Evolutionary conservation across 2,329 filamentous ascomycete genomes (phyloP), one percentile per base, ranked within the genome.

Genomic region (Neurospora sp.): DNA sequence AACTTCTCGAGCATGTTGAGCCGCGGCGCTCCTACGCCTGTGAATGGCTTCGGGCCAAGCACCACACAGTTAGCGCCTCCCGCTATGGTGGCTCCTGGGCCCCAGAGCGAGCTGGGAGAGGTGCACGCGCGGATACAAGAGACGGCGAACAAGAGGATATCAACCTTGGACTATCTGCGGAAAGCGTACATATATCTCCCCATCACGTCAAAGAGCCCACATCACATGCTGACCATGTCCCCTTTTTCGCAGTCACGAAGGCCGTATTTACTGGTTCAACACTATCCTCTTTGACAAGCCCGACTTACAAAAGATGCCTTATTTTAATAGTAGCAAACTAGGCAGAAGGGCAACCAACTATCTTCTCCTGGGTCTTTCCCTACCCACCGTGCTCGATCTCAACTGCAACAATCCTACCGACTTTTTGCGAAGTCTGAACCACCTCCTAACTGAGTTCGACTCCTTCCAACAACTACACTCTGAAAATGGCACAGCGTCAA

Each of bases 261-360:
- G 95, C 72, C 90, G 93, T 71, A 90, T 97, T 58, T 98, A 97
- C 83, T 98, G 96, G 94, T 97, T 98, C 84, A 97, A 97, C 81
- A 97, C 96, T 0, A 88, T 97, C 72, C 91, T 97, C 77, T 97
- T 97, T 81, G 92, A 93, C 74, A 91, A 93, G 76, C 80, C 87
- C 38, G 93, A 97, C 79, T 85, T 98, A 40, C 83, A 87, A 68
- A 90, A 90, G 77, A 90, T 97, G 83, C 90, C 95, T 66, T 97
- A 93, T 78, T 95, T 96, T 78, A 92, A 96, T 71, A 83, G 89
- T 4, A 89, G 91, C 73, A 96, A 95, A 78, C 88, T 97, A 67
- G 90, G 93, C 72, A 91, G 94, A 71, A 92, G 96, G 75, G 95
- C 96, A 42, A 96, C 93, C 68, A 97, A 97, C 79, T 97, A 95